Conservation (phyloP, 768 basidiomycete species). For the Tricholoma sp. region DNA sequence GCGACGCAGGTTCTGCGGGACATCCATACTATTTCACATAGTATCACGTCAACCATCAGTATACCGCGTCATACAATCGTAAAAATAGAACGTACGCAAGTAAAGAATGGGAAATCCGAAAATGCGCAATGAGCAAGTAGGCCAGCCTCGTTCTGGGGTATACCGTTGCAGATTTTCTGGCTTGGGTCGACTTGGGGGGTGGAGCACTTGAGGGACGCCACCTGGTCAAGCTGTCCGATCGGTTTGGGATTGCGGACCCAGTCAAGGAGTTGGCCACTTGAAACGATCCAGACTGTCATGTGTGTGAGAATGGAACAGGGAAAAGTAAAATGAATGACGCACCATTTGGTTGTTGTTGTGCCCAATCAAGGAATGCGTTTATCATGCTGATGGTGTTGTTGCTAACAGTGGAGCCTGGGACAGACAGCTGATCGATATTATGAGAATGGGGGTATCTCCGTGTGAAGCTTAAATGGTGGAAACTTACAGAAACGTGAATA, state of each 20-base stretch:
- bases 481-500: constrained; percentile 60
- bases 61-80: not conserved
- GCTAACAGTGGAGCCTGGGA: constrained; percentile 51
- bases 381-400: constrained; percentile 67
- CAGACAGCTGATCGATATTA: constrained; percentile 34
- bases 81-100: constrained; percentile 49
- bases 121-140: constrained; percentile 59
- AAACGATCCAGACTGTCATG: constrained; percentile 64
- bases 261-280: constrained; percentile 61
- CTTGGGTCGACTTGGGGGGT: constrained; percentile 52
- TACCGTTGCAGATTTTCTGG: constrained; percentile 69
- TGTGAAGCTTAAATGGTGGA: not conserved
- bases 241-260: constrained; percentile 73
- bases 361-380: constrained; percentile 79
- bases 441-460: no score
- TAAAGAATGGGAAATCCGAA: constrained; percentile 73
- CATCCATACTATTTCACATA: constrained; percentile 82
- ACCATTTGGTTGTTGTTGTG: constrained; percentile 64
- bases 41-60: not conserved
- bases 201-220: constrained; percentile 57
- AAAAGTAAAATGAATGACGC: not conserved
- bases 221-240: constrained; percentile 47
- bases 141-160: constrained; percentile 62
- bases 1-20: constrained; percentile 48
- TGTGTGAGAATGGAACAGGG: not conserved